Evolutionary conservation across 2,329 filamentous ascomycete genomes (phyloP), one percentile per base, ranked within the genome.

Genomic region (Aspergillus sclerotialis): DNA sequence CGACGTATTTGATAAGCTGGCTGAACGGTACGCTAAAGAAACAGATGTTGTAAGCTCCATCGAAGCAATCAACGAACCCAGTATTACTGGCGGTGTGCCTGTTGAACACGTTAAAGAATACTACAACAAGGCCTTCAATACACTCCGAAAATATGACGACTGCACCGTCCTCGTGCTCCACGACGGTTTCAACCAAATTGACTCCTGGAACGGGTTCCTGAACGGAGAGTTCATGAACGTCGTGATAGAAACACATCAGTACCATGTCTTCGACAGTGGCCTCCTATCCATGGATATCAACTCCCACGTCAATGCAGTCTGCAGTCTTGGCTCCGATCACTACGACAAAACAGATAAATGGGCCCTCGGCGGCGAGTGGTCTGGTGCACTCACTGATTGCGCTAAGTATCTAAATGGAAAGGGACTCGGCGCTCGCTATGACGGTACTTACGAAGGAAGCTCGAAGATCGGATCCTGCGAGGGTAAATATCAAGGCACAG

Each of bases 331-430:
- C 3, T 52, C 56, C 2, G 50, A 58, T 6, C 76, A 76, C 42
- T 49, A 68, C 38, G 54, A 58, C 5, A 63, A 67, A 19, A 64
- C 67, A 4, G 77, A 83, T 55, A 82, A 83, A 55, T 80, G 75
- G 69, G 72, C 74, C n/a, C 64, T 83, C 35, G 72, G 81, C 4
- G 80, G 80, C 27, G 80, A 84, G 54, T 84, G 80, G 79, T 76
- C 73, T 1, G 79, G 70, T 14, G 80, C 78, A 10, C 72, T 82
- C 68, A 83, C 80, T 3, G 69, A 73, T 42, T 76, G 73, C 44
- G 68, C 73, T 7, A 67, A 64, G 31, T 69, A 64, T 37, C 50
- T 68, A 30, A 76, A 76, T 42, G 77, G 80, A 26, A 72, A 71
- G 37, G 72, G 71, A 2, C 58, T 74, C 28, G 78, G 78, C 9